These are phyloP conservation scores for Entomophthora muscae DNA, from an alignment of 371 early-diverging fungal species.

Conservation along the genomic window DNA sequence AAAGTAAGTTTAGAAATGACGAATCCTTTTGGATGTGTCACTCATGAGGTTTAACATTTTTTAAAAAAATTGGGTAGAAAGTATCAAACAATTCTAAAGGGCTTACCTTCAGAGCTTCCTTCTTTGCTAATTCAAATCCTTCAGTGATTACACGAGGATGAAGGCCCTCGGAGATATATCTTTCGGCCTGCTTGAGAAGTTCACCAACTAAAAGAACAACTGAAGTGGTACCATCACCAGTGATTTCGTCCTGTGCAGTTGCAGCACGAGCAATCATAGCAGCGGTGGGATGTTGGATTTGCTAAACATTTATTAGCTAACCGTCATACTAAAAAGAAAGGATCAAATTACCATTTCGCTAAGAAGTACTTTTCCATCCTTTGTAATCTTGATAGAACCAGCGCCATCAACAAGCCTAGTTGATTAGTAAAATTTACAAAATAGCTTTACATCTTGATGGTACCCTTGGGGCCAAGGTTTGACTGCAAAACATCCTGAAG, in stretches of 20 bases:
- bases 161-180: slow-evolving; percentile 91
- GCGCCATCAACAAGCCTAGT: slow-evolving; percentile 89
- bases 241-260: slow-evolving; percentile 95
- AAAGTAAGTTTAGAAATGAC: too few relatives aligned
- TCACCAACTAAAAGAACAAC: slow-evolving; percentile 94
- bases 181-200: slow-evolving; percentile 89
- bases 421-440: slow-evolving; percentile 7
- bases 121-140: slow-evolving; percentile 92
- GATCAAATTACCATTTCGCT: slow-evolving; percentile 78
- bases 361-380: slow-evolving; percentile 92
- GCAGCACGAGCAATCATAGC: slow-evolving; percentile 98
- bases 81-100: too few relatives aligned
- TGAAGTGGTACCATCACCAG: slow-evolving; percentile 98
- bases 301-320: slow-evolving; percentile 25
- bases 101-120: slow-evolving; percentile 67
- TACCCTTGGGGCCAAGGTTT: slow-evolving; percentile 98
- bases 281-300: slow-evolving; percentile 99
- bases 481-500: slow-evolving; percentile 89
- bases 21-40: too few relatives aligned
- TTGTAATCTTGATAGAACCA: slow-evolving; percentile 88
- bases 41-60: too few relatives aligned
- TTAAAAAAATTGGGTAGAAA: too few relatives aligned
- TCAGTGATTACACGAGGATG: slow-evolving; percentile 93
- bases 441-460: slow-evolving; percentile 79
- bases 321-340: neutral